A percentile compares a stretch with the other conserved stretches of the same genome.
Conservation (phyloP, 169 alveolate species). For the Babesia gibsoni region DNA sequence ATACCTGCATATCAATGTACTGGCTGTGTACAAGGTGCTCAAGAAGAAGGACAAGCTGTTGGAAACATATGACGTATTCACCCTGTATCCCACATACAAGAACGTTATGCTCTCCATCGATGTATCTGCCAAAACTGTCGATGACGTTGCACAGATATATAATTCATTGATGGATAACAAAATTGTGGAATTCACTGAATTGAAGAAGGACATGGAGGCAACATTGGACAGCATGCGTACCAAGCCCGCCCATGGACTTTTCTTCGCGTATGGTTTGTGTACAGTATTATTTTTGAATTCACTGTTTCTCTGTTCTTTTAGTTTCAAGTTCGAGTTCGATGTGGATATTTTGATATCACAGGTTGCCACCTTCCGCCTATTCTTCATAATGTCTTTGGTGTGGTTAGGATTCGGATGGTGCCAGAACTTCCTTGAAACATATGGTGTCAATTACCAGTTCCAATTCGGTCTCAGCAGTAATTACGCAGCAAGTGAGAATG, state of each 20-base stretch:
- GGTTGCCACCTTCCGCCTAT: conserved; percentile 64
- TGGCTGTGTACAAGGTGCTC: conserved; percentile 79
- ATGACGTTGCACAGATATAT: conserved; percentile 23
- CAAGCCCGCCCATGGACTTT: conserved; percentile 48
- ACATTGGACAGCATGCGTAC: conserved; percentile 28
- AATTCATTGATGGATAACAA: conserved; percentile 28
- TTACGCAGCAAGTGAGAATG: conserved; percentile 61
- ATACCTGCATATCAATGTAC: conserved; percentile 71
- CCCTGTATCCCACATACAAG: conserved; percentile 70
- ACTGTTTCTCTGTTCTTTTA: conserved; percentile 43
- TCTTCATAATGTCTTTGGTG: conserved; percentile 57
- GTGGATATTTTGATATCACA: conserved; percentile 50
- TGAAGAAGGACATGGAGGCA: conserved; percentile 62
- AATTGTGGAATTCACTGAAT: conserved; percentile 41
- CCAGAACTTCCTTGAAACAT: conserved; percentile 70
- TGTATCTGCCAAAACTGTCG: conserved; percentile 42
- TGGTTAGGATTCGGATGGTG: conserved; percentile 76
- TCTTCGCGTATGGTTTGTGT: conserved; percentile 54
- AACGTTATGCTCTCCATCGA: conserved; percentile 58
- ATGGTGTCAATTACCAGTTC: conserved; percentile 77
- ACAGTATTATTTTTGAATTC: conserved; percentile 48
- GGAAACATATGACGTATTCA: conserved; percentile 51
- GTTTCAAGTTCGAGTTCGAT: conserved; percentile 30
- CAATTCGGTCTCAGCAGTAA: conserved; percentile 73
- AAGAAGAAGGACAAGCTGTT: conserved; percentile 80